Percentiles rank a stretch among this genome's conserved stretches.
Evolutionary conservation across 1,284 basidiomycete species (phyloP).

Genomic region (Papiliotrema flavescens): DNA sequence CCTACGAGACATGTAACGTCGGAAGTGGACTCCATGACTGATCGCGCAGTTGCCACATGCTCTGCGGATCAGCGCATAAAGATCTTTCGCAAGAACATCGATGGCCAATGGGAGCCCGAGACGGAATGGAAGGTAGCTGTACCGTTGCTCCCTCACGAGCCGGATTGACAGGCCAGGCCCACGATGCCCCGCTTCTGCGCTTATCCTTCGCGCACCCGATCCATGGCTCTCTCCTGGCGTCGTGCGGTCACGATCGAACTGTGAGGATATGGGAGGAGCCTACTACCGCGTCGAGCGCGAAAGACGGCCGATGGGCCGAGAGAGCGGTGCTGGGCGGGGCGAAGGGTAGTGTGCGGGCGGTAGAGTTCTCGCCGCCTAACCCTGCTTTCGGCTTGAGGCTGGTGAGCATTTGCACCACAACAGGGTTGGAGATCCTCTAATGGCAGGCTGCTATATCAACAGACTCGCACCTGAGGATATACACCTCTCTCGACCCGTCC

Average conservation of each 20-base stretch:
- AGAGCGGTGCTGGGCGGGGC: conserved; percentile 72
- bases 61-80: conserved; percentile 64
- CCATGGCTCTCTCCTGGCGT: conserved; percentile 78
- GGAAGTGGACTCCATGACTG: no score
- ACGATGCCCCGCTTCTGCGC: conserved; percentile 77
- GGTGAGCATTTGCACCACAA: conserved; percentile 52
- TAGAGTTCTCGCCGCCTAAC: conserved; percentile 72
- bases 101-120: conserved; percentile 66
- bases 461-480: conserved; percentile 78
- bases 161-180: conserved; percentile 58
- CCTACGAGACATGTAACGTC: background rate
- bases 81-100: conserved; percentile 67
- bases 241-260: conserved; percentile 78
- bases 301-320: conserved; percentile 61
- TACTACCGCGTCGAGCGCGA: conserved; percentile 4
- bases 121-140: conserved; percentile 79
- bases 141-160: background rate
- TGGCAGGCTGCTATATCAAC: conserved; percentile 75
- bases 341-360: conserved; percentile 72
- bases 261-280: conserved; percentile 84
- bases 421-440: background rate
- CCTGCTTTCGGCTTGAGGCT: conserved; percentile 80
- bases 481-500: conserved; percentile 82
- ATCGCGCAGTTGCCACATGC: conserved; percentile 40
- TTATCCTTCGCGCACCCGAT: conserved; percentile 87